Base-by-base conservation (phyloP, 805 yeast genomes). In the Pichia phayaonensis region DNA sequence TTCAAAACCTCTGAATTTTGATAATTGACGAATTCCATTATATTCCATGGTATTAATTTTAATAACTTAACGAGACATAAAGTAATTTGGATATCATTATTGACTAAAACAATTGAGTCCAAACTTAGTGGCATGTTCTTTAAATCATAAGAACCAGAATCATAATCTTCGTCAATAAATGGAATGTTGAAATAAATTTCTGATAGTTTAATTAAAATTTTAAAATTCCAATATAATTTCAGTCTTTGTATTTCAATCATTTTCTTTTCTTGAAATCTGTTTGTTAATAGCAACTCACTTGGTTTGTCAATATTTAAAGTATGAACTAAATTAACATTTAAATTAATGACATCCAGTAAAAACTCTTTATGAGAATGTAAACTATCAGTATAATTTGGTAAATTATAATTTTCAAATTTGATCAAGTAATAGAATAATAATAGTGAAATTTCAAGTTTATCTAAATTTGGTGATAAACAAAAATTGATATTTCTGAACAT, bases 391-490 rank as follows among this genome's bases (percentile, higher is more conserved):
- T 46, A 45, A 12, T 45, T 45, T 42, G 52, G 46, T 48, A 52
- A 38, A 42, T 56, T 59, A 44, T 61, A 63, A 38, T 65, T 63
- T 51, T 66, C 70, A 53, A 61, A 68, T 46, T 60, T 62, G n/a
- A 77, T 63, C 8, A 80, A 68, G 59, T 74, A 77, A 57, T 76
- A 73, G 48, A 79, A 68, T 50, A 77, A 67, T 52, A 79, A 57
- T 40, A 77, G 62, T 46, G 75, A 71, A 13, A 79, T 76, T 58
- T 79, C 82, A 31, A 79, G 62, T 57, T 75, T 79, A 53, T 65
- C 69, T 24, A 76, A 59, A 4, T 76, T 70, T 8, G 76, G 72
- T 51, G 74, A 74, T 51, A 73, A 69, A 3, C 50, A 47, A 42
- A 74, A 75, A 60, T 77, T 76, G 52, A 77, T 70, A 56, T 76